Evolutionary conservation across 164 flowering plant species (phyloP).

Genomic region (Chimonanthus praecox): DNA sequence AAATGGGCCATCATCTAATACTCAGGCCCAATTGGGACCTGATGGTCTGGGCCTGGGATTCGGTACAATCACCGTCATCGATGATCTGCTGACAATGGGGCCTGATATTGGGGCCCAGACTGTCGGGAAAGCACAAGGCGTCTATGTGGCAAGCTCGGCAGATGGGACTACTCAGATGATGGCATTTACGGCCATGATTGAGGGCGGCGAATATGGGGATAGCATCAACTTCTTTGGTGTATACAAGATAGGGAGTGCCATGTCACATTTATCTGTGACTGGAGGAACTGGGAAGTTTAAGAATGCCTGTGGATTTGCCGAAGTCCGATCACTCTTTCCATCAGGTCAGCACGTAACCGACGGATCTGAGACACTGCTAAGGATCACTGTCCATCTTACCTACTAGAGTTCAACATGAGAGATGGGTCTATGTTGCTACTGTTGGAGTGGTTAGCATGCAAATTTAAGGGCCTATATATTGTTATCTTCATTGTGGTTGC

Average conservation of each 20-base stretch:
- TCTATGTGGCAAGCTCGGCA: constrained; percentile 63
- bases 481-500: too few relatives aligned
- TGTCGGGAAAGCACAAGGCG: constrained; percentile 61
- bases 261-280: constrained; percentile 62
- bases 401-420: constrained; percentile 17
- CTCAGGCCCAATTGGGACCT: constrained; percentile 46
- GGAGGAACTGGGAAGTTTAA: constrained; percentile 83
- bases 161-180: constrained; percentile 68
- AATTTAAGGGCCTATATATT: too few relatives aligned
- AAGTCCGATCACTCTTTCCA: constrained; percentile 57
- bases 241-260: constrained; percentile 51
- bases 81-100: constrained; percentile 46
- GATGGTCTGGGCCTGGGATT: constrained; percentile 74
- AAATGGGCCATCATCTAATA: constrained; percentile 22
- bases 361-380: constrained; percentile 66
- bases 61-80: constrained; percentile 68
- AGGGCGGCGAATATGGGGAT: constrained; percentile 80
- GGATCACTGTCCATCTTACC: constrained; percentile 60
- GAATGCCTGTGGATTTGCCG: constrained; percentile 68
- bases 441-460: too few relatives aligned
- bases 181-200: constrained; percentile 71
- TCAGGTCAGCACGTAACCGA: constrained; percentile 54
- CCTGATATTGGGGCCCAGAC: constrained; percentile 50
- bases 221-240: constrained; percentile 74
- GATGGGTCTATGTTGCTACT: too few relatives aligned